Evolutionary conservation across 192 early-diverging fungal genomes (phyloP), one percentile per base, ranked within the genome.

Genomic region (Podila verticillata): DNA sequence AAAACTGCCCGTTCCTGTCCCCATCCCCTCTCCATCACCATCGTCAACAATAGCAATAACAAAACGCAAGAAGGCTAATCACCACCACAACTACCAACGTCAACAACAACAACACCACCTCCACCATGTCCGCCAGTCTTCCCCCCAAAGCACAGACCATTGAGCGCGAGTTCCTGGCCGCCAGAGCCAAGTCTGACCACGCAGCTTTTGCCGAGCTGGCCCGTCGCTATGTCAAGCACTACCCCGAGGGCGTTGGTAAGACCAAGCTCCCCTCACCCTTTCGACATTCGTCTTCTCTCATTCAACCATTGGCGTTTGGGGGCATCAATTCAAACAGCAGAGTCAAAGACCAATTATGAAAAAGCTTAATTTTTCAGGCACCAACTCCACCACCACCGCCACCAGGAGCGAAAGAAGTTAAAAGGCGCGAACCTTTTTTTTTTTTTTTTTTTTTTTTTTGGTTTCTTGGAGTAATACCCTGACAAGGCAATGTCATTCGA

Each of bases 221-320:
- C 5, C 73, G 87, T 65, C 85, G 87, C 17, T 90, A 87, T 68
- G 61, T 81, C 59, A 88, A 88, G 62, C 85, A 90, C 61, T 87
- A 87, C 66, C 75, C 85, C 24, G 84, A 87, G 35, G 89, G 89
- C 57, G 29, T 72, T 63, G 87, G 89, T 85, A 86, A 83, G 56
- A 62, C 47, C 26, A 7, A n/a, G 7, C 28, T 29, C 35, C 22
- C 61, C 12, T 44, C 22, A 15, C 20, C 22, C 24, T 19, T 61
- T 63, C 7, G 22, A 54, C 51, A 51, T 51, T 19, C 10, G 13
- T 44, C 39, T 39, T 39, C 32, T 39, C 36, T 39, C 36, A 39
- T 39, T 39, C 36, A 39, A 12, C 36, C 39, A 39, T 44, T 44
- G 1, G 39, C 39, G 17, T 44, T 44, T 39, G 36, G 7, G 36